Evolutionary conservation across 164 flowering plant genomes (phyloP).

Genomic region (Litsea cubeba): DNA sequence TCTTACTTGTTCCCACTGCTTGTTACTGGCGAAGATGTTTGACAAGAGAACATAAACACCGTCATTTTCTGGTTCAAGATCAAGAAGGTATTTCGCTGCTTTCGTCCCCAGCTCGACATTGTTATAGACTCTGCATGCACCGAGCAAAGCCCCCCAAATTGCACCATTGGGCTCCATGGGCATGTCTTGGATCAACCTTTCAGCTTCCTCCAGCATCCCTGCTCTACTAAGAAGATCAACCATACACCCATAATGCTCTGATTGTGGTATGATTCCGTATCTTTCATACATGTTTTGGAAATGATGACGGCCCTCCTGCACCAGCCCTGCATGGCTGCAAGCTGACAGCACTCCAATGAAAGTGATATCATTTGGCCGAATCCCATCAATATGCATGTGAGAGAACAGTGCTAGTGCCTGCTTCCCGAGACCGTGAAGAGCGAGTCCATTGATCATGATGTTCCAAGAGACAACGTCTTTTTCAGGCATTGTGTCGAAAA

Average conservation of each 20-base stretch:
- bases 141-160: slow-evolving; percentile 7
- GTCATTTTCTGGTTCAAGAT: slow-evolving; percentile 1
- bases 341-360: slow-evolving; percentile 8
- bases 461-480: slow-evolving; percentile 33
- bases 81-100: neutral
- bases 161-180: slow-evolving; percentile 11
- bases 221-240: slow-evolving; percentile 12
- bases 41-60: slow-evolving; percentile 12
- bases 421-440: slow-evolving; percentile 21
- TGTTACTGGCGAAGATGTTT: slow-evolving; percentile 4
- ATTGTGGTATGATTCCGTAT: slow-evolving; percentile 4
- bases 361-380: slow-evolving; percentile 5
- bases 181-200: slow-evolving; percentile 9
- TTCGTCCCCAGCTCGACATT: slow-evolving; percentile 1
- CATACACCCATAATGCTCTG: slow-evolving; percentile 14
- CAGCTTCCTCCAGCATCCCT: slow-evolving; percentile 12
- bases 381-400: slow-evolving; percentile 3
- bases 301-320: slow-evolving; percentile 6
- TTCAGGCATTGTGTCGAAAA: slow-evolving; percentile 28
- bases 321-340: slow-evolving; percentile 13
- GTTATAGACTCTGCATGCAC: slow-evolving; percentile 7
- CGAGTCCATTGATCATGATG: slow-evolving; percentile 32
- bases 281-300: slow-evolving; percentile 2
- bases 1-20: slow-evolving; percentile 3
- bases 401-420: slow-evolving; percentile 3